phyloP scores from a whole-genome alignment of 305 asterid species.

The Fraxinus velutina region DNA sequence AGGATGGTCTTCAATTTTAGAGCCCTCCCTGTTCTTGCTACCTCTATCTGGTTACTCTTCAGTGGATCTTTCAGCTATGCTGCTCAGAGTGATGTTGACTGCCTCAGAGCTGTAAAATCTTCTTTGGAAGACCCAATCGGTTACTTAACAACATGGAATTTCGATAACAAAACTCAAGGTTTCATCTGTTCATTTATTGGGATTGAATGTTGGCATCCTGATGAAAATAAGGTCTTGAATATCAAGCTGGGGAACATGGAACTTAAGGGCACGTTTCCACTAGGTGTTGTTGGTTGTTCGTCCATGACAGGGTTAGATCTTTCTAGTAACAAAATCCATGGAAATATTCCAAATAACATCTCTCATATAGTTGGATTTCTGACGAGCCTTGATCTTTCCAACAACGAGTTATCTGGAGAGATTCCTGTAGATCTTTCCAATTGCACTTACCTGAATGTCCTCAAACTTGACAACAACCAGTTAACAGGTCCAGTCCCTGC shows the following conservation, averaged over 20 bases:
- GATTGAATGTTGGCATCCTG: slow-evolving; percentile 51
- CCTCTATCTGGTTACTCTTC: slow-evolving; percentile 28
- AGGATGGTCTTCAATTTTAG: slow-evolving; percentile 16
- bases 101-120: slow-evolving; percentile 41
- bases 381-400: slow-evolving; percentile 58
- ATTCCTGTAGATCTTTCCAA: slow-evolving; percentile 51
- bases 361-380: slow-evolving; percentile 31
- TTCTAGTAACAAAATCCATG: slow-evolving; percentile 52
- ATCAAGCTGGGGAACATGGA: slow-evolving; percentile 53
- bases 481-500: slow-evolving; percentile 60
- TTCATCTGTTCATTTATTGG: slow-evolving; percentile 56
- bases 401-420: slow-evolving; percentile 56
- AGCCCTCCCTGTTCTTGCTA: slow-evolving; percentile 23
- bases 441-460: slow-evolving; percentile 44
- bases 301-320: slow-evolving; percentile 66
- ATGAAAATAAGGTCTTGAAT: slow-evolving; percentile 46
- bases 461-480: slow-evolving; percentile 58
- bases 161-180: slow-evolving; percentile 39
- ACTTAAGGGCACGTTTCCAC: slow-evolving; percentile 65
- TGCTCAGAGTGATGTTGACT: slow-evolving; percentile 44
- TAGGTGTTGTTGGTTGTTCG: slow-evolving; percentile 41
- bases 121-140: slow-evolving; percentile 53
- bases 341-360: slow-evolving; percentile 51
- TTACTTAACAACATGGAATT: slow-evolving; percentile 51
- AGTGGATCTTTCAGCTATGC: slow-evolving; percentile 24